A percentile compares a stretch with the other conserved stretches of the same genome.
These are phyloP conservation scores for Atkinsonella hypoxylon DNA, from an alignment of 2,329 filamentous ascomycete species.

Conservation along the genomic window DNA sequence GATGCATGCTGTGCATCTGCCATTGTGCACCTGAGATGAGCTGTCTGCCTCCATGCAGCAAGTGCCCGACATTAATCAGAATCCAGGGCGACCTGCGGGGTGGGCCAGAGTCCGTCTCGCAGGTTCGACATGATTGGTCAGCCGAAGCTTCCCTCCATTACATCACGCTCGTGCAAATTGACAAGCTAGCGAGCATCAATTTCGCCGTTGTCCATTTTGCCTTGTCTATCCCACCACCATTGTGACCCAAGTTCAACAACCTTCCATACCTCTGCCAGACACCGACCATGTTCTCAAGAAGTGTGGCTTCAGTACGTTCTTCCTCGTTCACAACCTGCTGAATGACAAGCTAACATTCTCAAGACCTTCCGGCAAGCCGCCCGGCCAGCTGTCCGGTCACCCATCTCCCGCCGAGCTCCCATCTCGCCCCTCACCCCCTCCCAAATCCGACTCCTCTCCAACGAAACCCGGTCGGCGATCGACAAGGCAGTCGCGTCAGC, in stretches of 20 bases:
- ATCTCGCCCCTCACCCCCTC: conserved; percentile 17
- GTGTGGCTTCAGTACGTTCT: conserved; percentile 13
- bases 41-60: too few relatives aligned
- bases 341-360: neutral
- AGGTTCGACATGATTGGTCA: neutral
- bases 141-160: neutral
- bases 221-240: neutral
- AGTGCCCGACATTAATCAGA: too few relatives aligned
- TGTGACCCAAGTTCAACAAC: neutral
- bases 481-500: conserved; percentile 80
- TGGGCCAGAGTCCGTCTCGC: too few relatives aligned
- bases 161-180: neutral
- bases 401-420: conserved; percentile 13
- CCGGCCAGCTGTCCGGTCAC: conserved; percentile 17
- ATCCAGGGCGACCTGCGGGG: too few relatives aligned
- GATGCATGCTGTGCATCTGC: too few relatives aligned
- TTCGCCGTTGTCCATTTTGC: neutral
- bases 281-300: conserved; percentile 15
- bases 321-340: neutral
- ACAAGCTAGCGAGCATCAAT: neutral
- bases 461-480: conserved; percentile 69
- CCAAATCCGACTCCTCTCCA: conserved; percentile 61
- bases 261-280: too few relatives aligned
- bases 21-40: too few relatives aligned
- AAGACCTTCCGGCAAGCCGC: conserved; percentile 27